Percentiles rank a stretch among this genome's conserved stretches.
Conservation (phyloP, 2,329 filamentous ascomycete genomes). For the Chaetomium sp. region DNA sequence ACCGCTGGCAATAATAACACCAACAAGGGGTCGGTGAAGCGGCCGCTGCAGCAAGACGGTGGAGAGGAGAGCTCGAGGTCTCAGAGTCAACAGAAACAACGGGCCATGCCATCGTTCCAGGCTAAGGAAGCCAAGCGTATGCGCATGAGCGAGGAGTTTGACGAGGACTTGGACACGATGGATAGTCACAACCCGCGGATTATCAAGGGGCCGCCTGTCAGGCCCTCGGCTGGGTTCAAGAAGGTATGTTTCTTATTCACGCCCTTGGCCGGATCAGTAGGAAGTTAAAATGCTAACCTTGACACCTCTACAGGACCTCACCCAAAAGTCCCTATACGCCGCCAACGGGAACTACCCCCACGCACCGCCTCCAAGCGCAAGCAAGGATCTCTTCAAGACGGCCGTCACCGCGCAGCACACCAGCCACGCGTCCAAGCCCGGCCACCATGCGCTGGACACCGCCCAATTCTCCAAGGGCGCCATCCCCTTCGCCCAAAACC, state of each 20-base stretch:
- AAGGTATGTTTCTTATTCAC: slow-evolving; percentile 48
- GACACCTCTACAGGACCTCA: slow-evolving; percentile 43
- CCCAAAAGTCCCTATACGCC: slow-evolving; percentile 51
- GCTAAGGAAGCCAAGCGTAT: slow-evolving; percentile 71
- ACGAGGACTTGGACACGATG: slow-evolving; percentile 52
- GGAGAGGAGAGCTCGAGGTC: slow-evolving; percentile 49
- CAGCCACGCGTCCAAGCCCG: slow-evolving; percentile 50
- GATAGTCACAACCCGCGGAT: slow-evolving; percentile 43
- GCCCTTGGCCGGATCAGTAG: neutral
- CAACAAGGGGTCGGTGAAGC: slow-evolving; percentile 64
- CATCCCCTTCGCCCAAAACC: slow-evolving; percentile 77
- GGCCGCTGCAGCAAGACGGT: slow-evolving; percentile 60
- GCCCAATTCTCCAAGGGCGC: slow-evolving; percentile 81
- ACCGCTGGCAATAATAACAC: no score
- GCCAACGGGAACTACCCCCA: slow-evolving; percentile 52
- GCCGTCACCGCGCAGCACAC: slow-evolving; percentile 62
- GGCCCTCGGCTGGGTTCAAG: slow-evolving; percentile 63
- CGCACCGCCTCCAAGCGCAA: slow-evolving; percentile 44
- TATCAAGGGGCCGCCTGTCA: slow-evolving; percentile 76
- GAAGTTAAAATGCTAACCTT: slow-evolving; percentile 29
- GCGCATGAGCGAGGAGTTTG: slow-evolving; percentile 66
- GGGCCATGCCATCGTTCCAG: slow-evolving; percentile 57
- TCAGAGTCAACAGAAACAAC: slow-evolving; percentile 33
- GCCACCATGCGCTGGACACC: slow-evolving; percentile 67
- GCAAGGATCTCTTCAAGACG: slow-evolving; percentile 57